Conservation (phyloP, 2,329 filamentous ascomycete genomes). For the Herpomyces periplanetae region DNA sequence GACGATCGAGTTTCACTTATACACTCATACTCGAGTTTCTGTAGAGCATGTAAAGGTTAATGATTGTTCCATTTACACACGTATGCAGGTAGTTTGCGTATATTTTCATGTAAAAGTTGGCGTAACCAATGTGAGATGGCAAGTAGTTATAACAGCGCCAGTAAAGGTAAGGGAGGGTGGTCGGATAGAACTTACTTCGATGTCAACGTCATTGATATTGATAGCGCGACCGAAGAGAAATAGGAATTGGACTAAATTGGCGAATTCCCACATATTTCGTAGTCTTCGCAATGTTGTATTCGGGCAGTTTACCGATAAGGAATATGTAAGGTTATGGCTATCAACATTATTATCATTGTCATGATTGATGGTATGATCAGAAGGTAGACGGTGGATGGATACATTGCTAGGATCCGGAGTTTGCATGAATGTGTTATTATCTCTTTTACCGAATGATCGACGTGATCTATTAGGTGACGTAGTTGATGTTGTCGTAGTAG, state of each 20-base stretch:
- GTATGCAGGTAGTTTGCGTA: neutral
- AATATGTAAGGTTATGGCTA: too few relatives aligned
- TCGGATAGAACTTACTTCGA: constrained; percentile 23
- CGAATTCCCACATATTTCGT: constrained; percentile 80
- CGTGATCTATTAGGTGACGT: too few relatives aligned
- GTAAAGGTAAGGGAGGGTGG: constrained; percentile 1
- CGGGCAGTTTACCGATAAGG: too few relatives aligned
- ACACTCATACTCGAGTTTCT: constrained; percentile 70
- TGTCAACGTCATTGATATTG: constrained; percentile 57
- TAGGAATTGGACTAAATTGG: constrained; percentile 71
- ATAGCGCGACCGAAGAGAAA: constrained; percentile 55
- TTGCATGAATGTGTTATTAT: too few relatives aligned
- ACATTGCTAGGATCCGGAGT: too few relatives aligned
- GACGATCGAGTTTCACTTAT: constrained; percentile 31
- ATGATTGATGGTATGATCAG: too few relatives aligned
- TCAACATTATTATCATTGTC: too few relatives aligned
- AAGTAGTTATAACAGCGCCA: constrained; percentile 1
- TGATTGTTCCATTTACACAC: constrained; percentile 5
- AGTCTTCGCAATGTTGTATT: too few relatives aligned
- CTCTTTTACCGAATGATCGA: too few relatives aligned
- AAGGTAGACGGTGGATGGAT: too few relatives aligned
- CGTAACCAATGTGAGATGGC: constrained; percentile 1
- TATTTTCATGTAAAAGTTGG: neutral
- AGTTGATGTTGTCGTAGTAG: too few relatives aligned
- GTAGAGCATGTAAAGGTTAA: too few relatives aligned